Evolutionary conservation across 2,329 filamentous ascomycete genomes (phyloP).

Genomic region (Ceratocystis ficicola): DNA sequence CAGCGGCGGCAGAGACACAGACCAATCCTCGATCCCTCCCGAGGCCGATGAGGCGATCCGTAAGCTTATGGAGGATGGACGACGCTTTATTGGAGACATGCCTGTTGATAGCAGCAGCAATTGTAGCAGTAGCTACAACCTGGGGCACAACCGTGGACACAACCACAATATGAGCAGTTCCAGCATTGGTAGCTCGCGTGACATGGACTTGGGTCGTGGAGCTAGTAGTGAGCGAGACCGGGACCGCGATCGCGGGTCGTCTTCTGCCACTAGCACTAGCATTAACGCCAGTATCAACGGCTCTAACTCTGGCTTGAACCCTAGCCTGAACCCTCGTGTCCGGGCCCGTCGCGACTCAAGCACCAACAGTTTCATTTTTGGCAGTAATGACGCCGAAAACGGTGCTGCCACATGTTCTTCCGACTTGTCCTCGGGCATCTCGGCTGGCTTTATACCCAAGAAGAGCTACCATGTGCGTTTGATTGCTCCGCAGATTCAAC

Average conservation of each 20-base stretch:
- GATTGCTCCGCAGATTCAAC: conserved; percentile 92
- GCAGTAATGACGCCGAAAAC: conserved; percentile 21
- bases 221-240: conserved; percentile 6
- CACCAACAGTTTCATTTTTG: conserved; percentile 20
- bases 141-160: conserved; percentile 9
- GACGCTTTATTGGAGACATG: conserved; percentile 57
- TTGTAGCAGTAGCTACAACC: background rate
- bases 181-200: conserved; percentile 19
- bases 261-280: conserved; percentile 9
- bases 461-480: conserved; percentile 91
- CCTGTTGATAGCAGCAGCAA: conserved; percentile 1
- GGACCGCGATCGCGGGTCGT: background rate
- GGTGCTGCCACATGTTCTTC: conserved; percentile 31
- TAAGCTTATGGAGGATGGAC: conserved; percentile 71
- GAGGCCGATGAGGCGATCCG: conserved; percentile 76
- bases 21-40: conserved; percentile 6
- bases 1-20: conserved; percentile 7
- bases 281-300: background rate
- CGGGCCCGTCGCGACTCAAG: conserved; percentile 15
- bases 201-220: conserved; percentile 9
- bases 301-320: background rate
- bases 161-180: conserved; percentile 5
- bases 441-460: conserved; percentile 76
- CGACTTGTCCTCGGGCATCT: conserved; percentile 62
- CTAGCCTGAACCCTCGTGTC: background rate